Conservation (phyloP, 257 asterid species). For the Linaria vulgaris region DNA sequence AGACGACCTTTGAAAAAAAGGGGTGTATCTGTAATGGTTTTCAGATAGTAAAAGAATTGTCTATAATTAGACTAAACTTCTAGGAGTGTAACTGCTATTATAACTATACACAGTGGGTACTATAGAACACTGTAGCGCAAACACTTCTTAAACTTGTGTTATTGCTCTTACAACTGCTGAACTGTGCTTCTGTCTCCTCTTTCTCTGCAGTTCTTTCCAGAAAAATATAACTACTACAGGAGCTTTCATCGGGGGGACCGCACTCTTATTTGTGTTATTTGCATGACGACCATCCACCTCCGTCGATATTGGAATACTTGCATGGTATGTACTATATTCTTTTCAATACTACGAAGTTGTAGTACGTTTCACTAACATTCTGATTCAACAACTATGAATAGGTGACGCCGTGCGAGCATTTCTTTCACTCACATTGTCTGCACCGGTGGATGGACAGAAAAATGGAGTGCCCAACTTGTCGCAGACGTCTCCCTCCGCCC, state of each 20-base stretch:
- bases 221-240: conserved; percentile 80
- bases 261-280: conserved; percentile 79
- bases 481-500: conserved; percentile 93
- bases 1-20: no score
- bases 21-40: no score
- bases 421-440: conserved; percentile 83
- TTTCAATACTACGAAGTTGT: no score
- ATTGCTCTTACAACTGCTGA: no score
- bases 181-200: no score
- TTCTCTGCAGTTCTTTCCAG: conserved; percentile 74
- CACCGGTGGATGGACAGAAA: conserved; percentile 99
- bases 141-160: no score
- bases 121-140: not conserved
- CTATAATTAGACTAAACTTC: no score
- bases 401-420: conserved; percentile 97
- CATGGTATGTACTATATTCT: conserved; percentile 57
- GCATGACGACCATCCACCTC: conserved; percentile 68
- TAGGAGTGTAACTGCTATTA: no score
- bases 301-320: conserved; percentile 62
- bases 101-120: no score
- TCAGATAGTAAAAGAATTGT: no score
- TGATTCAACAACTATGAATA: conserved; percentile 18
- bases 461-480: conserved; percentile 99
- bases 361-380: no score
- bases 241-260: conserved; percentile 62